phyloP scores from a whole-genome alignment of 2,329 filamentous ascomycete genomes.

The Alternaria conjuncta region DNA sequence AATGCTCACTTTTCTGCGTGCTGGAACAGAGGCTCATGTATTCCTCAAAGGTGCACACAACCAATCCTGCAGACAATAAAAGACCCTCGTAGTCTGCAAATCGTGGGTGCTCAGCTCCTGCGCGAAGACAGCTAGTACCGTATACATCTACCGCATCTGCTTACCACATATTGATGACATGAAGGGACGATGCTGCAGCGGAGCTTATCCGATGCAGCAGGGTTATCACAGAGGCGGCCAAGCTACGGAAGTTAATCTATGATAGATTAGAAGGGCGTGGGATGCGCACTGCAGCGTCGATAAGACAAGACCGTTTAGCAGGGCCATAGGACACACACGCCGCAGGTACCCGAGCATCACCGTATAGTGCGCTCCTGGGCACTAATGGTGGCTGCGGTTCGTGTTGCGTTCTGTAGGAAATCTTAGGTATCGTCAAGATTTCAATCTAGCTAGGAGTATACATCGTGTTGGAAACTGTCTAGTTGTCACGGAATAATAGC shows the following conservation, averaged over 20 bases:
- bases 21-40: not conserved
- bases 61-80: not conserved
- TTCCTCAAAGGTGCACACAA: not conserved
- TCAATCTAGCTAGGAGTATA: not conserved
- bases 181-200: not conserved
- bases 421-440: not conserved
- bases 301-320: not conserved
- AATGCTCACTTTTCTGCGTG: not conserved
- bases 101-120: not conserved
- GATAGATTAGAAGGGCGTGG: constrained; percentile 8
- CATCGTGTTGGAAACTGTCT: not conserved
- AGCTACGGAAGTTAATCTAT: constrained; percentile 12
- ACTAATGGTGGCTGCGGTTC: not conserved
- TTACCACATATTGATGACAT: not conserved
- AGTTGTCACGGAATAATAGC: not conserved
- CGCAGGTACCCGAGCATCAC: constrained; percentile 9
- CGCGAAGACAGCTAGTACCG: not conserved
- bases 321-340: not conserved
- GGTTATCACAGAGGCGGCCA: not conserved
- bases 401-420: not conserved
- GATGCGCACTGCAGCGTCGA: constrained; percentile 2
- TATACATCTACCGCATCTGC: not conserved
- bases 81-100: not conserved
- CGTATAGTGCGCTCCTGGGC: not conserved
- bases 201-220: not conserved